phyloP scores from a whole-genome alignment of 2,329 filamentous ascomycete species.

The Colletotrichum endophyticum region DNA sequence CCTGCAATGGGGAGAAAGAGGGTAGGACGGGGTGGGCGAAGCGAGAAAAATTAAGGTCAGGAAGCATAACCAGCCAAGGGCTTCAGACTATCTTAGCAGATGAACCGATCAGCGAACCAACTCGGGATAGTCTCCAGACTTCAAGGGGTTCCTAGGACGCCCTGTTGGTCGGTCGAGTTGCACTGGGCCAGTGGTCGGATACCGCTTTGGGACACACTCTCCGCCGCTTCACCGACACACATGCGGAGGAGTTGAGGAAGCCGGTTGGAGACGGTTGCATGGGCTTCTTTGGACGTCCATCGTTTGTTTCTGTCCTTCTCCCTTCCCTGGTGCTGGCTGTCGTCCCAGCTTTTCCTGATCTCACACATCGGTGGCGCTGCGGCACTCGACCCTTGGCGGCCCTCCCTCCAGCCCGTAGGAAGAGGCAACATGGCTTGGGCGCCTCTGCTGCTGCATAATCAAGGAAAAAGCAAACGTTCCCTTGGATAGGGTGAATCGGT shows the following conservation, averaged over 20 bases:
- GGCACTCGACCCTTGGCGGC: neutral
- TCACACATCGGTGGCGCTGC: neutral
- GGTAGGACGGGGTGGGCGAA: neutral
- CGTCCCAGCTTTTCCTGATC: neutral
- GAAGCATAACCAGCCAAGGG: neutral
- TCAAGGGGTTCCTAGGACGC: neutral
- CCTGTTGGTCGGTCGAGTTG: slow-evolving; percentile 10
- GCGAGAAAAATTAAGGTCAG: neutral
- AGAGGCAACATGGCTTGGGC: neutral
- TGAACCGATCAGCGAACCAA: neutral
- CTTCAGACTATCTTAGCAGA: neutral
- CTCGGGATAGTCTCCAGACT: neutral
- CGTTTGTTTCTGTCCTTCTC: neutral
- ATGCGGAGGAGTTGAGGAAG: neutral
- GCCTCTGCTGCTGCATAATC: neutral
- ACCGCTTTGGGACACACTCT: slow-evolving; percentile 14
- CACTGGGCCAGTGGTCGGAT: slow-evolving; percentile 9
- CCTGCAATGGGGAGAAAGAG: neutral
- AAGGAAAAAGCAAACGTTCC: neutral
- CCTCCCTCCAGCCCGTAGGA: neutral
- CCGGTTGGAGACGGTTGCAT: neutral
- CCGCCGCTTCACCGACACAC: neutral
- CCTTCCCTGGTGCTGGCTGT: neutral
- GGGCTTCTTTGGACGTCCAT: neutral
- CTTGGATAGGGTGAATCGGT: neutral